Conservation (phyloP, 768 basidiomycete genomes). For the Leccinum longicurvipes region DNA sequence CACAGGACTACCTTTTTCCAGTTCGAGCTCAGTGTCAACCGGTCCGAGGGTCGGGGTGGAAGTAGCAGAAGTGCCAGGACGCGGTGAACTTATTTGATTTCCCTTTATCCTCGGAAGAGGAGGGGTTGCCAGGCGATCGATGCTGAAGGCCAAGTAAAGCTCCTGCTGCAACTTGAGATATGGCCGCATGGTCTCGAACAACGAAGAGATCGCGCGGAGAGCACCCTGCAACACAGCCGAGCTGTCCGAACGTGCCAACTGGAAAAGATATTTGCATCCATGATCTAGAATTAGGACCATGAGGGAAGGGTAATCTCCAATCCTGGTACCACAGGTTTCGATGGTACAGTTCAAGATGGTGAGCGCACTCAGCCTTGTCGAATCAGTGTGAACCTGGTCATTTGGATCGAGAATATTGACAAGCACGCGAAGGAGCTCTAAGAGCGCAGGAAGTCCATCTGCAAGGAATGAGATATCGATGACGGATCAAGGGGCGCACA, state of each 20-base stretch:
- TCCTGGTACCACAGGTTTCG: slow-evolving; percentile 73
- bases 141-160: slow-evolving; percentile 89
- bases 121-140: slow-evolving; percentile 81
- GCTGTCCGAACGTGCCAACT: slow-evolving; percentile 90
- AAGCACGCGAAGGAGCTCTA: slow-evolving; percentile 90
- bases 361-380: slow-evolving; percentile 86
- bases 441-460: slow-evolving; percentile 90
- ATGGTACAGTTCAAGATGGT: slow-evolving; percentile 85
- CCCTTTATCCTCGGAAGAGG: slow-evolving; percentile 31
- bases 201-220: slow-evolving; percentile 80
- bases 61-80: slow-evolving; percentile 48
- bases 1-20: slow-evolving; percentile 46
- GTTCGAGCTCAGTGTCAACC: slow-evolving; percentile 37
- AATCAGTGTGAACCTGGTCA: slow-evolving; percentile 94
- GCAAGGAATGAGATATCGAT: slow-evolving; percentile 3
- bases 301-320: slow-evolving; percentile 78
- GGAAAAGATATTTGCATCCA: slow-evolving; percentile 96
- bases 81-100: slow-evolving; percentile 42
- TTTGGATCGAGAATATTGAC: slow-evolving; percentile 94
- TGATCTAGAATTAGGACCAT: slow-evolving; percentile 76
- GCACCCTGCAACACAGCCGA: slow-evolving; percentile 72
- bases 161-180: slow-evolving; percentile 94
- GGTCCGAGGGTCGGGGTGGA: slow-evolving; percentile 42
- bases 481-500: background rate
- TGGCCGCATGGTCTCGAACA: slow-evolving; percentile 82